Evolutionary conservation across 2,329 filamentous ascomycete genomes (phyloP).

Genomic region (Penicillium sp.): DNA sequence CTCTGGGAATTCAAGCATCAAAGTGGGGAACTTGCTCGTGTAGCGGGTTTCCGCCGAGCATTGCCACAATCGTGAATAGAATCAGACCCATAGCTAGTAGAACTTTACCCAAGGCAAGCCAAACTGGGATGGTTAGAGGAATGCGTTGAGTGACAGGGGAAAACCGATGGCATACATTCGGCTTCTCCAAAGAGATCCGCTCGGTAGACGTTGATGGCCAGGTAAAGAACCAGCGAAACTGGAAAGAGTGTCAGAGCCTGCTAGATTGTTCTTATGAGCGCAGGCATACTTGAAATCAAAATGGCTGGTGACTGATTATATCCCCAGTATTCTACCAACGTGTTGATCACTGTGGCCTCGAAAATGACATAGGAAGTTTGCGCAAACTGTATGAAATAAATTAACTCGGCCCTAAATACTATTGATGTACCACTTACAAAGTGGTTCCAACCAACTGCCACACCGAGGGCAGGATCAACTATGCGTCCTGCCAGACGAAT

Average conservation of each 20-base stretch:
- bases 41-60: constrained; percentile 10
- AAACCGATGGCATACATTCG: neutral
- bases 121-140: constrained; percentile 1
- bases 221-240: constrained; percentile 5
- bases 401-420: neutral
- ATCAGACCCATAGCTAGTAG: constrained; percentile 7
- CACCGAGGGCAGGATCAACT: constrained; percentile 9
- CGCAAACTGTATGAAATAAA: neutral
- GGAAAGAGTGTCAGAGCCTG: neutral
- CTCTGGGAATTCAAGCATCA: neutral
- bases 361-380: constrained; percentile 13
- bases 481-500: constrained; percentile 11
- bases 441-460: constrained; percentile 10
- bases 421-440: neutral
- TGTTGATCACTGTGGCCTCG: constrained; percentile 9
- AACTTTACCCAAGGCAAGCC: constrained; percentile 6
- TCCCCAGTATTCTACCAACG: constrained; percentile 7
- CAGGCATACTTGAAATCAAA: constrained; percentile 3
- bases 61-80: constrained; percentile 4
- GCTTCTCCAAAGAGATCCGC: constrained; percentile 10
- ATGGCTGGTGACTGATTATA: constrained; percentile 12
- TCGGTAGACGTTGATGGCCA: constrained; percentile 7
- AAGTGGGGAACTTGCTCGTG: neutral
- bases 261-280: neutral
- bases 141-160: neutral